Base-by-base conservation (phyloP, 2,329 filamentous ascomycete genomes). In the Coniella vitis region DNA sequence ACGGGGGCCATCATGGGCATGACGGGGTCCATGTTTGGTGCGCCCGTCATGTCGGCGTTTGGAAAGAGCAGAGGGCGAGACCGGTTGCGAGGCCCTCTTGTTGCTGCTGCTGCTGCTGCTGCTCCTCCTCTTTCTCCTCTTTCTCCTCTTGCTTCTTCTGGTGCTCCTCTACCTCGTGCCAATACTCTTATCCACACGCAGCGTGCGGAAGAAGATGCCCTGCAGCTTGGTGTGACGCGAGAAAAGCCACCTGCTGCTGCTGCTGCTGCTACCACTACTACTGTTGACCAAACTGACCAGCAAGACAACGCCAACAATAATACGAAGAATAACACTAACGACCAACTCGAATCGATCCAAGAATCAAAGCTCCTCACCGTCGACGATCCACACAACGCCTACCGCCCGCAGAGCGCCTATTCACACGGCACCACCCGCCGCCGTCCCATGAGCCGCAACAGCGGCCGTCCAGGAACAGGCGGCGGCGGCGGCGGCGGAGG, bases 1-100 rank as follows among this genome's bases (percentile, higher is more conserved):
- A 55, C 32, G 52, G 60, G 25, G 38, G 57, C 7, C 55, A 59
- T 38, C 55, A 61, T 37, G 56, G 57, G 35, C 36, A 53, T 53
- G 51, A 40, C 51, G 1, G 51, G 51, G 3, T 47, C 60, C 12
- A 61, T 57, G 40, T 54, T 65, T 9, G 55, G 51, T 13, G 38
- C 57, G 4, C 51, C 56, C 3, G 52, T 54, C 21, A 53, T 40
- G 45, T 60, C 20, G 42, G 43, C 49, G 4, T 55, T 55, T 20
- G 41, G 47, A 19, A 34, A 21, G 9, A 3, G 25, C 31, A 50
- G 39, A 21, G 25, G 21, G 2, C 32, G 9, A 3, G 31, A 49
- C 7, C 35, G 5, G 16, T 16, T 7, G 4, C 21, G 22, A 29
- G 25, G 25, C 25, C 5, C 25, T 10, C 10, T 29, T 29, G 25